A percentile compares a stretch with the other conserved stretches of the same genome.
Conservation (phyloP, 495 filamentous ascomycete species). For the Aspergillus campestris region DNA sequence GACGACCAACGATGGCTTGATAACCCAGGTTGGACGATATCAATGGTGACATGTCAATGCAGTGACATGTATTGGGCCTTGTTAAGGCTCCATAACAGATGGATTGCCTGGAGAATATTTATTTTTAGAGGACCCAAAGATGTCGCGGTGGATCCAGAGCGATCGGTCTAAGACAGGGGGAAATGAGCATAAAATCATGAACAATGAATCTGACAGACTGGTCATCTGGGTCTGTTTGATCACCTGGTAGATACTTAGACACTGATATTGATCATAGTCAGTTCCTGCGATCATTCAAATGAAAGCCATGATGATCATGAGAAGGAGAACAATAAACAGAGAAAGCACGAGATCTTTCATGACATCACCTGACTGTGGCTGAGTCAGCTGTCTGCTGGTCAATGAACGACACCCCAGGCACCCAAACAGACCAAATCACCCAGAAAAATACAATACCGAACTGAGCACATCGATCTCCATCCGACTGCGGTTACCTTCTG, state of each 20-base stretch:
- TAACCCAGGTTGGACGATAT: too few species aligned
- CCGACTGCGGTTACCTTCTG: too few species aligned
- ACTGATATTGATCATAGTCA: too few species aligned
- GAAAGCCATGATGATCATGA: not conserved
- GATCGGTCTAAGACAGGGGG: not conserved
- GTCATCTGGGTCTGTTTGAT: not conserved
- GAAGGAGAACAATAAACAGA: not conserved
- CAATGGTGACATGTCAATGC: too few species aligned
- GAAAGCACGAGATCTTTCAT: constrained; percentile 3
- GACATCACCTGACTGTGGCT: constrained; percentile 21
- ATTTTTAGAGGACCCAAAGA: constrained; percentile 3
- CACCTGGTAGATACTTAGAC: too few species aligned
- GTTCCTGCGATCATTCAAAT: too few species aligned
- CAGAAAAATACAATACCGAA: constrained; percentile 4
- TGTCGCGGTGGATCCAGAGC: constrained; percentile 5
- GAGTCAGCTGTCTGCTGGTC: constrained; percentile 11
- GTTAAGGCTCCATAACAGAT: too few species aligned
- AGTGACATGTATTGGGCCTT: too few species aligned
- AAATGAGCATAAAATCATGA: not conserved
- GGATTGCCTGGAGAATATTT: not conserved
- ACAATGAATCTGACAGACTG: not conserved
- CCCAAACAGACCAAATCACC: constrained; percentile 1
- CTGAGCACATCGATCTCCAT: not conserved
- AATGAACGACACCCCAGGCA: constrained; percentile 5
- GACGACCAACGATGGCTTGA: too few species aligned